A percentile compares a stretch with the other conserved stretches of the same genome.
Evolutionary conservation across 805 yeast species (phyloP).

Genomic region (Candida odintsovae): DNA sequence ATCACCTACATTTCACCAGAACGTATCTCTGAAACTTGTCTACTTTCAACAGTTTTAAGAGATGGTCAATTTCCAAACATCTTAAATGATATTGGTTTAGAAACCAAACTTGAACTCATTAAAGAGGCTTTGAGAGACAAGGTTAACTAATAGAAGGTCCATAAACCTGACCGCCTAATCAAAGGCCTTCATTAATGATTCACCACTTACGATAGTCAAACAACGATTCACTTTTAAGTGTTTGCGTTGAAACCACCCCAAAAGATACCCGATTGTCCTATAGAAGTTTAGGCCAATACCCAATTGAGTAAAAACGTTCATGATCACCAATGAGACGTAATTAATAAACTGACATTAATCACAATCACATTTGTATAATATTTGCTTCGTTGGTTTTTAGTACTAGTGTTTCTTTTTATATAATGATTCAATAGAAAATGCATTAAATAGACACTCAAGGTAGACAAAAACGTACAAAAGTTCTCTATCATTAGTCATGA

Average conservation of each 20-base stretch:
- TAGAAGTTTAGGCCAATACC: neutral
- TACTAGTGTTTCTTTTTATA: too few species aligned
- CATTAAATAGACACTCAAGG: neutral
- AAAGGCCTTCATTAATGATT: neutral
- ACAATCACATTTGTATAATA: neutral
- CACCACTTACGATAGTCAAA: too few species aligned
- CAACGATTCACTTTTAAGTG: neutral
- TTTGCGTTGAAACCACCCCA: neutral
- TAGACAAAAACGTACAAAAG: too few species aligned
- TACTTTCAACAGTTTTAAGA: conserved; percentile 42
- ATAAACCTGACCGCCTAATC: neutral
- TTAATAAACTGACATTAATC: neutral
- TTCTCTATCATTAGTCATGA: neutral
- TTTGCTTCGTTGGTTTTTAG: neutral
- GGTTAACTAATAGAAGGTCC: conserved; percentile 7
- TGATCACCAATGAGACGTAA: neutral
- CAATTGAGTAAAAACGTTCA: neutral
- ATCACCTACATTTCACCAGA: conserved; percentile 79
- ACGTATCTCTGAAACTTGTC: conserved; percentile 64
- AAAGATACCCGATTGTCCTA: too few species aligned
- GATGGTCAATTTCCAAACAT: conserved; percentile 42
- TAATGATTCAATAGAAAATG: neutral
- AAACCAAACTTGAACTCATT: conserved; percentile 46
- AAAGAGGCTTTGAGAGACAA: conserved; percentile 56
- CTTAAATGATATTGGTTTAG: conserved; percentile 37